Conservation (phyloP, 106 monocot species). For the Xerophyta viscosa region DNA sequence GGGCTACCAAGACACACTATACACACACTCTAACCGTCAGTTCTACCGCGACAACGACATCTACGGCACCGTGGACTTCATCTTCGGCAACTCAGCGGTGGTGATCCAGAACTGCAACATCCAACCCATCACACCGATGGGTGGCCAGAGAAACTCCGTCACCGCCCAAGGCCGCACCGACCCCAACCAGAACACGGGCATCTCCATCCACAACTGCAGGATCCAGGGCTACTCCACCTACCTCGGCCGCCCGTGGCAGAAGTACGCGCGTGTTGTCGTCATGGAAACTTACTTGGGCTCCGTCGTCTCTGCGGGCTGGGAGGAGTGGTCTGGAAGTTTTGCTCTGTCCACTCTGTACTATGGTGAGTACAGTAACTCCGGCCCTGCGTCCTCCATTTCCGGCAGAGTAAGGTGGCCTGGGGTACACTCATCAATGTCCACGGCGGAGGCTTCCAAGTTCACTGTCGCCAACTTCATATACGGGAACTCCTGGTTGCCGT, state of each 20-base stretch:
- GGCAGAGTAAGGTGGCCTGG: constrained; percentile 58
- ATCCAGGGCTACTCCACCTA: constrained; percentile 38
- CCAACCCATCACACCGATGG: constrained; percentile 21
- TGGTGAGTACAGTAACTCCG: constrained; percentile 61
- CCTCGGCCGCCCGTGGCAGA: constrained; percentile 80
- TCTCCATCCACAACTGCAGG: constrained; percentile 49
- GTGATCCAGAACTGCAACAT: constrained; percentile 52
- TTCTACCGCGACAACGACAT: constrained; percentile 68
- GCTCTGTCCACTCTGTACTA: constrained; percentile 56
- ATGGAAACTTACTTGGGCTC: constrained; percentile 41
- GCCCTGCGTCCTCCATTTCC: constrained; percentile 35
- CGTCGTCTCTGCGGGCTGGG: constrained; percentile 49
- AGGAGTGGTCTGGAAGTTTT: constrained; percentile 51
- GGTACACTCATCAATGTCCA: constrained; percentile 36
- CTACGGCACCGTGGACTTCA: constrained; percentile 77
- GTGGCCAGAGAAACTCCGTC: constrained; percentile 42
- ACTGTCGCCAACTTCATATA: constrained; percentile 54
- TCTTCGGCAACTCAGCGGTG: constrained; percentile 87
- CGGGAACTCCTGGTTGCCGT: constrained; percentile 50
- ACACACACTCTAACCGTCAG: constrained; percentile 69
- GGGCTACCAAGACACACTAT: constrained; percentile 86
- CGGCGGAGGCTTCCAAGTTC: constrained; percentile 47
- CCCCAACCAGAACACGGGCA: constrained; percentile 76
- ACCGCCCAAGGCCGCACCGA: constrained; percentile 71
- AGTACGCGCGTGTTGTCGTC: constrained; percentile 56